Percentiles rank a stretch among this genome's conserved stretches.
Conservation (phyloP, 345 rosid species). For the Crucihimalaya himalaica region DNA sequence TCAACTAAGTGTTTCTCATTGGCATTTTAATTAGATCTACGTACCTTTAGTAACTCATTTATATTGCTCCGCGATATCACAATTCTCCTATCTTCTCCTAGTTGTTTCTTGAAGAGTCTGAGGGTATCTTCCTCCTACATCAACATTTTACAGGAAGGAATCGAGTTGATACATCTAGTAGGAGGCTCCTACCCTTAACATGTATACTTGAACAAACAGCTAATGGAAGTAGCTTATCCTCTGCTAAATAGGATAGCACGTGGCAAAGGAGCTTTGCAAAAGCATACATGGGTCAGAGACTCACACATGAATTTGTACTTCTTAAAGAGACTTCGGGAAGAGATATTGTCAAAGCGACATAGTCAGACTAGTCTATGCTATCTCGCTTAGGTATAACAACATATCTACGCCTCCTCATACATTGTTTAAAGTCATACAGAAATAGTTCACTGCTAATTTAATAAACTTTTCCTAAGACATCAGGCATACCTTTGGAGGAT, state of each 20-base stretch:
- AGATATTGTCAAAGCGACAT: not conserved
- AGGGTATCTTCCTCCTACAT: slow-evolving; percentile 77
- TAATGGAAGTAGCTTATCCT: slow-evolving; percentile 13
- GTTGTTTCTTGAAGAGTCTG: slow-evolving; percentile 74
- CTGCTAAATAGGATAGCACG: slow-evolving; percentile 8
- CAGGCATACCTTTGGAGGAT: slow-evolving; percentile 72
- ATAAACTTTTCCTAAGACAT: not conserved
- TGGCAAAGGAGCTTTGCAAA: slow-evolving; percentile 12
- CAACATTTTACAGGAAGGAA: slow-evolving; percentile 12
- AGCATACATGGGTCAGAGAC: not conserved
- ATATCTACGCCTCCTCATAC: slow-evolving; percentile 12
- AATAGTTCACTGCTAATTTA: not conserved
- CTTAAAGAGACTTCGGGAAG: slow-evolving; percentile 8
- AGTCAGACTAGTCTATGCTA: slow-evolving; percentile 15
- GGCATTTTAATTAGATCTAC: not conserved
- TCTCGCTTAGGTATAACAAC: slow-evolving; percentile 15
- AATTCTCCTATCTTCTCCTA: slow-evolving; percentile 87
- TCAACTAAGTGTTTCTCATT: slow-evolving; percentile 1
- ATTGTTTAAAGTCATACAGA: slow-evolving; percentile 9
- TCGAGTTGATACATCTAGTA: slow-evolving; percentile 9
- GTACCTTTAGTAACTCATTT: slow-evolving; percentile 80
- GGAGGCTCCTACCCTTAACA: not conserved
- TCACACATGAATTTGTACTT: not conserved
- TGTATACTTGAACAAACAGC: slow-evolving; percentile 11
- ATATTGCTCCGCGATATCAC: slow-evolving; percentile 82